Evolutionary conservation across 306 rosid genomes (phyloP).

Genomic region (Vigna trinervia): DNA sequence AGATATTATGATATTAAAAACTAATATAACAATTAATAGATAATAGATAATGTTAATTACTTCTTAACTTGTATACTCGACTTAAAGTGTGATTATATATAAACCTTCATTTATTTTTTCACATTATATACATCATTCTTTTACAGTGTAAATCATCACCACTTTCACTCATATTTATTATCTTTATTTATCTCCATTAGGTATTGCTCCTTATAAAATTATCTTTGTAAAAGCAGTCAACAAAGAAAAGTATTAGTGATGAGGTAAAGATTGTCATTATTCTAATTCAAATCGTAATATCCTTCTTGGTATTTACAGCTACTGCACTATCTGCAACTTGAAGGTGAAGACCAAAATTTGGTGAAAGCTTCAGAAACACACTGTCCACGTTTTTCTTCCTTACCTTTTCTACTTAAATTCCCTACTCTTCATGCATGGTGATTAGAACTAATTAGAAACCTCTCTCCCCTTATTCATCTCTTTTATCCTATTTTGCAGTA

Average conservation of each 20-base stretch:
- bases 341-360: constrained; percentile 76
- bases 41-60: too few species aligned
- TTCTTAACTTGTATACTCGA: too few species aligned
- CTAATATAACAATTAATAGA: too few species aligned
- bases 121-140: background rate
- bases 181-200: background rate
- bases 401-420: constrained; percentile 53
- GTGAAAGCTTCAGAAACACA: constrained; percentile 80
- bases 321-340: constrained; percentile 51
- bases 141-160: background rate
- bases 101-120: too few species aligned
- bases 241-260: background rate
- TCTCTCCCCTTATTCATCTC: background rate
- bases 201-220: background rate
- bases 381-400: constrained; percentile 47
- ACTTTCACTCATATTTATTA: background rate
- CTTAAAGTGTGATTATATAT: background rate
- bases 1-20: too few species aligned
- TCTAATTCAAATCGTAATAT: constrained; percentile 21
- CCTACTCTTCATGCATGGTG: constrained; percentile 60
- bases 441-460: constrained; percentile 44
- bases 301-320: constrained; percentile 47
- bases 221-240: background rate
- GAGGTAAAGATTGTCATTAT: constrained; percentile 41
- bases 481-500: constrained; percentile 36